Evolutionary conservation across 2,329 filamentous ascomycete species (phyloP), one percentile per base, ranked within the genome.

Genomic region (Fusarium redolens): DNA sequence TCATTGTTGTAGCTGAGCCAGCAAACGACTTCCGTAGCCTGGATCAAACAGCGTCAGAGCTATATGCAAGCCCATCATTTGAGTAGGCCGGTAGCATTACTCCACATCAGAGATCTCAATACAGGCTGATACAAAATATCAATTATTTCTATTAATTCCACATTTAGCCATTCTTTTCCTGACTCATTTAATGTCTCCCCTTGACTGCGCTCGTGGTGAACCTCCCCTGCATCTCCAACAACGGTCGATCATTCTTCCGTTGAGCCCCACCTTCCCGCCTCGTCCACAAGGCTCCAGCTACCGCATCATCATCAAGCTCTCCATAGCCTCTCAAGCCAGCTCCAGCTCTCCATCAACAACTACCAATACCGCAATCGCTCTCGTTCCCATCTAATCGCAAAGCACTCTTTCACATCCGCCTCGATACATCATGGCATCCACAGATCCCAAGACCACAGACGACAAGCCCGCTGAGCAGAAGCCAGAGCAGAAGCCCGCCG

Each of bases 401-500:
- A 37, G 14, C 17, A 10, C 12, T 9, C 14, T 4, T 20, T 18
- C 30, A 38, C 51, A 43, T 2, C 11, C n/a, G 35, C 14, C 33
- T 3, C 33, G 13, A 20, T 18, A 2, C 45, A 58, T 14, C 48
- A 78, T 78, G 76, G 72, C 76, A 11, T 78, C 76, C 56, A 71
- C 71, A 65, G 76, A 78, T 51, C 72, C 76, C 47, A 78, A 78
- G 75, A 65, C 76, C 38, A 69, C 71, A 50, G 75, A 74, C 33
- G 74, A 78, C 25, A 75, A 75, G 70, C 74, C 75, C 50, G 63
- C 52, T 48, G 77, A 78, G 68, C 68, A 73, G 50, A 78, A 78
- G 69, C 60, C 70, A 54, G 73, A 78, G 66, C 73, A 78, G 68
- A 78, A 78, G 75, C 75, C 90, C 78, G 77, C 92, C 38, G 89